Evolutionary conservation across 495 filamentous ascomycete species (phyloP).

Genomic region (Hypoxylon rickii): DNA sequence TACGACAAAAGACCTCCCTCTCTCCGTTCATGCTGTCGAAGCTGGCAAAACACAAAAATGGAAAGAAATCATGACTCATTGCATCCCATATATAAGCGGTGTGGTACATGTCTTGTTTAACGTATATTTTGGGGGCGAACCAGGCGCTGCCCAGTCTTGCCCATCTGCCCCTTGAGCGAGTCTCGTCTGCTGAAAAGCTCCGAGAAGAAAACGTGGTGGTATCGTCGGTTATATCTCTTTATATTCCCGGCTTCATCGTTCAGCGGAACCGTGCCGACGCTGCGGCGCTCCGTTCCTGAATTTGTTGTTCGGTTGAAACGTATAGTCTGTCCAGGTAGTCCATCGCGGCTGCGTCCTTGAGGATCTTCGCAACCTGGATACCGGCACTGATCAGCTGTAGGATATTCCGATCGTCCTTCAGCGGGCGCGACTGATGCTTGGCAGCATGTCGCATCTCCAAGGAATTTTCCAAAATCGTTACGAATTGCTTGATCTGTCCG

Average conservation of each 20-base stretch:
- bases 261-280: slow-evolving; percentile 51
- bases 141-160: slow-evolving; percentile 13
- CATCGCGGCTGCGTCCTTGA: slow-evolving; percentile 82
- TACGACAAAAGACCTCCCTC: slow-evolving; percentile 8
- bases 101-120: slow-evolving; percentile 32
- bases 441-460: slow-evolving; percentile 84
- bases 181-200: slow-evolving; percentile 24
- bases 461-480: slow-evolving; percentile 81
- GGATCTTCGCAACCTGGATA: slow-evolving; percentile 82
- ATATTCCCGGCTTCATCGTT: slow-evolving; percentile 4
- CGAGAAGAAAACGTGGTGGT: slow-evolving; percentile 32
- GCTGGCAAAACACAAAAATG: slow-evolving; percentile 8
- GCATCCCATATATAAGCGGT: slow-evolving; percentile 24
- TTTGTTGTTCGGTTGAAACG: slow-evolving; percentile 70
- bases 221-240: slow-evolving; percentile 20
- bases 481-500: slow-evolving; percentile 86
- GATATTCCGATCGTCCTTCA: slow-evolving; percentile 90
- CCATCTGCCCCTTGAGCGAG: slow-evolving; percentile 11
- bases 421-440: slow-evolving; percentile 78
- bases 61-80: slow-evolving; percentile 34
- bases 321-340: slow-evolving; percentile 73
- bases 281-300: slow-evolving; percentile 64
- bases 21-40: slow-evolving; percentile 17
- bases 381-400: slow-evolving; percentile 84
- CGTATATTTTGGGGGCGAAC: slow-evolving; percentile 29